Conservation (phyloP, 768 basidiomycete species). For the Agaricus bisporus region DNA sequence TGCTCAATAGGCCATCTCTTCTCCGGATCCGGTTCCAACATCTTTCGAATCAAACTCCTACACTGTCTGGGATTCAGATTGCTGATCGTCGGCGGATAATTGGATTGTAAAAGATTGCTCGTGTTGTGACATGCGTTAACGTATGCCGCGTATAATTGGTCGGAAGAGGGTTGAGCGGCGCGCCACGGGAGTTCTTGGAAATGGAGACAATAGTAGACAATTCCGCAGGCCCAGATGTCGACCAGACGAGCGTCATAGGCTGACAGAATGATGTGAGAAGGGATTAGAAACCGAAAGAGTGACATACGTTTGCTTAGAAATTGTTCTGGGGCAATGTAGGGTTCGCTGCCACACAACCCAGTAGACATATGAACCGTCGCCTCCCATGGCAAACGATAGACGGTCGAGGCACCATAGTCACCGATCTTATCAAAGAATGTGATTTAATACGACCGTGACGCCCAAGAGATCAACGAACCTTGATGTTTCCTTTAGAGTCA, state of each 20-base stretch:
- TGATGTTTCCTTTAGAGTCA: conserved; percentile 86
- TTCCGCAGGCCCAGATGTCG: conserved; percentile 95
- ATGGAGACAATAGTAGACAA: conserved; percentile 98
- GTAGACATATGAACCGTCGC: conserved; percentile 94
- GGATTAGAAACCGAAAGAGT: conserved; percentile 7
- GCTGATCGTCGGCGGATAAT: conserved; percentile 68
- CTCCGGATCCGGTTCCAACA: conserved; percentile 94
- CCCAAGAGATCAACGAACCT: conserved; percentile 45
- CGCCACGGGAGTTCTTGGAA: conserved; percentile 99
- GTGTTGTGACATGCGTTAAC: conserved; percentile 47
- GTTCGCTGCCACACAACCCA: conserved; percentile 94
- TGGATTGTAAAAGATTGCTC: conserved; percentile 32
- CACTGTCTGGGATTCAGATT: conserved; percentile 86
- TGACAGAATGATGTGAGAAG: conserved; percentile 22
- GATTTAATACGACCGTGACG: background rate
- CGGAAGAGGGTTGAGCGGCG: conserved; percentile 71
- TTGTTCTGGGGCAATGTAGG: conserved; percentile 98
- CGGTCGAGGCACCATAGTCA: conserved; percentile 98
- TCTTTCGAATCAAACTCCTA: conserved; percentile 76
- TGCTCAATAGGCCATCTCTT: conserved; percentile 73
- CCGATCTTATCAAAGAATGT: conserved; percentile 62
- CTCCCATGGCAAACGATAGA: conserved; percentile 98
- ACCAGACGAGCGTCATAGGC: conserved; percentile 97
- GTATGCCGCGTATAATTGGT: conserved; percentile 79
- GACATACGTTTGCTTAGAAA: conserved; percentile 93